Conservation (phyloP, 495 filamentous ascomycete species). For the Neurospora hispaniola region DNA sequence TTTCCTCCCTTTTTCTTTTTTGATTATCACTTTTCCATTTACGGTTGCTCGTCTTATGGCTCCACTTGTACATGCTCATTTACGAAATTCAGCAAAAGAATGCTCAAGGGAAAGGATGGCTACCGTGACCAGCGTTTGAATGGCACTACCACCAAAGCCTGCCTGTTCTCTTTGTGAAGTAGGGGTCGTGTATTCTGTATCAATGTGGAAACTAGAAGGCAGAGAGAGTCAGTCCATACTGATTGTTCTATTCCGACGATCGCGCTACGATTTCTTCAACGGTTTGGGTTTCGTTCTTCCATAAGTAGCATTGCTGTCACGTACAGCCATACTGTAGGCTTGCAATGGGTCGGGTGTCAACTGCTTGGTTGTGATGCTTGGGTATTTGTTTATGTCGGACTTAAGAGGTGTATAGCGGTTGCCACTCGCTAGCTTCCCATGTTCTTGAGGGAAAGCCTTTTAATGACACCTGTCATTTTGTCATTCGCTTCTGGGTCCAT, state of each 20-base stretch:
- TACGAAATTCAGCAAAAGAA: neutral
- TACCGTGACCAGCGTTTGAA: neutral
- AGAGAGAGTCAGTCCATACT: neutral
- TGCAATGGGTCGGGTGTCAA: neutral
- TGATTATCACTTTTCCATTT: neutral
- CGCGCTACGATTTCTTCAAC: too few species aligned
- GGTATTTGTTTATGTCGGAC: neutral
- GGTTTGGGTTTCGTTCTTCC: neutral
- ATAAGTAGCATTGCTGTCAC: neutral
- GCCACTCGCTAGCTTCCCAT: neutral
- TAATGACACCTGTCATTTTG: neutral
- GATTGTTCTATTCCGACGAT: too few species aligned
- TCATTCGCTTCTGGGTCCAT: neutral
- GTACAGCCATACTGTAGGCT: neutral
- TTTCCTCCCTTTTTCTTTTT: neutral
- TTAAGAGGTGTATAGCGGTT: neutral
- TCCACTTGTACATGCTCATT: neutral
- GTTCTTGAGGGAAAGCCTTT: neutral
- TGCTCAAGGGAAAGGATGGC: neutral
- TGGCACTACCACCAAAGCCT: neutral
- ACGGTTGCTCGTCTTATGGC: neutral
- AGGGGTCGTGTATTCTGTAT: neutral
- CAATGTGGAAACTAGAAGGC: neutral
- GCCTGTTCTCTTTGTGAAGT: neutral
- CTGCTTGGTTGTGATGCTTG: neutral